Base-by-base conservation (phyloP, 2,329 filamentous ascomycete genomes). In the Cadophora luteo-olivacea region DNA sequence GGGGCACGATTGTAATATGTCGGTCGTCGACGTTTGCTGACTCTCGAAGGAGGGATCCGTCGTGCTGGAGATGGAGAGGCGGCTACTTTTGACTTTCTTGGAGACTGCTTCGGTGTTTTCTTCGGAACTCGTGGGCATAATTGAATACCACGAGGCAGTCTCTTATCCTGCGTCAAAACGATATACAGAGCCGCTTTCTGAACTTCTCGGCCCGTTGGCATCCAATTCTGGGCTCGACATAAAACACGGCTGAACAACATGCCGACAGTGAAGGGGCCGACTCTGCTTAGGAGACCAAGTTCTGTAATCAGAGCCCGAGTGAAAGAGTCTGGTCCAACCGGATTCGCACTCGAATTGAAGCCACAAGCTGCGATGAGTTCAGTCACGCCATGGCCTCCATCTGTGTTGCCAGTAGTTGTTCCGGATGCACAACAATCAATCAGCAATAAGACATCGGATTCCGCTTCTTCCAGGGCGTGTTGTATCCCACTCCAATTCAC, bases 381-480 rank as follows among this genome's bases (percentile, higher is more conserved):
- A 9, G 49, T 52, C 9, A 52, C 49, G n/a, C 49, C 49, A 29
- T 52, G 49, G 49, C 49, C 49, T 52, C 16, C 49, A 24, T 52
- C 22, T 9, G 67, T 61, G n/a, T 65, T 68, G 14, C 38, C 38
- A 12, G 38, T 9, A 41, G 60, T 52, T n/a, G 62, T 65, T 32
- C 70, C 70, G 5, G 68, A 70, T 4, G 86, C 86, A 73, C 86
- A 89, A 72, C 86, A 88, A 74, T 88, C 86, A 14, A 88, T 77
- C 0, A 88, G 80, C 64, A 88, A 87, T 62, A 88, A 78, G n/a
- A 86, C 84, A 75, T 88, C 86, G 0, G 86, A 87, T 16, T 82
- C 78, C 9, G 86, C 88, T 55, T 86, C 80, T 75, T 89, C 86
- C 9, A 88, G 78, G 1, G 87, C 79, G 0, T 85, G 88, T 74